Evolutionary conservation across 148 eudicot species (phyloP), one percentile per base, ranked within the genome.

Genomic region (Nepenthes mirabilis): DNA sequence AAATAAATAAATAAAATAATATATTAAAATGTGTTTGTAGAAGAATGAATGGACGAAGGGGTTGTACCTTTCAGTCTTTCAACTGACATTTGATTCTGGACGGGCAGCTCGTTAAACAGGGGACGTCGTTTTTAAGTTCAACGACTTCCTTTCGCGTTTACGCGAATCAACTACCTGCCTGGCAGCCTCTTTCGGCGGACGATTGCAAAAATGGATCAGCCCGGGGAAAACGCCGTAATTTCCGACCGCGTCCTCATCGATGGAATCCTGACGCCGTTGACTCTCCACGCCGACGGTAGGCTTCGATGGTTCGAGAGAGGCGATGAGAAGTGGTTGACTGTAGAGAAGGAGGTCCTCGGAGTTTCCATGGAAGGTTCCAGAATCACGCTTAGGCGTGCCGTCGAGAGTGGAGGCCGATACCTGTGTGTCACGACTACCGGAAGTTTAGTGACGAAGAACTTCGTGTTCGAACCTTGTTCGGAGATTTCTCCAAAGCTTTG

Each of bases 271-370:
- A 69, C 80, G 34, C 14, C 78, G 34, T 67, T 71, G 37, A 64
- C 62, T 3, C 70, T 91, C 7, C 69, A 76, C 36, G 48, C 80
- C 72, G 80, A 65, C 57, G 98, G 91, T 0, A 59, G 61, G 7
- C 72, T 91, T 56, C 74, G 74, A 33, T 91, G 98, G 98, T 33
- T 57, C 7, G 77, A 65, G 53, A 74, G 65, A 65, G 78, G 72
- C 3, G 49, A n/a, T 5, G 77, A 51, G 1, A 72, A 73, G 11
- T 62, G 78, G 23, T 35, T 91, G 62, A 55, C 37, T 13, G 48
- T 82, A 43, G 83, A 85, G 59, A 91, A 83, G 69, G 83, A 88
- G 47, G 88, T 80, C 9, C 57, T 91, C 36, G 91, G 98, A 0
- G 78, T 88, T 66, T 71, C 79, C 8, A 62, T 56, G 2, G 80